A percentile compares a stretch with the other conserved stretches of the same genome.
Conservation (phyloP, 2,329 filamentous ascomycete species). For the Arthrobotrys sinensis region DNA sequence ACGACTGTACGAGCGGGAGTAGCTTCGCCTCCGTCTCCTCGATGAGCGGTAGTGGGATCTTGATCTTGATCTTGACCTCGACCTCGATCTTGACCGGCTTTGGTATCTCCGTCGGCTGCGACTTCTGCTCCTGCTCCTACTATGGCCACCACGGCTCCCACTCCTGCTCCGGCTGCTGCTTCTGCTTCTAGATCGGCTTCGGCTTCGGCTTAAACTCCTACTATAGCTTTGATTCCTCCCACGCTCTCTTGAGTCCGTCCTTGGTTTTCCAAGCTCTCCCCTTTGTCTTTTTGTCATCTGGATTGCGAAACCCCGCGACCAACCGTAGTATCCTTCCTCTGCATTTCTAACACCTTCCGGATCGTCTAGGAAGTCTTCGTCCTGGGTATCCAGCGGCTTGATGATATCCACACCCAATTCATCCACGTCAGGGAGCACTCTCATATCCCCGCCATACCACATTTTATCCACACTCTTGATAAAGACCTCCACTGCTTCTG, state of each 20-base stretch:
- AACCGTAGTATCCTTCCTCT: constrained; percentile 87
- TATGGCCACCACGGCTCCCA: constrained; percentile 24
- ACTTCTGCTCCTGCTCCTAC: constrained; percentile 40
- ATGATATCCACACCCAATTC: constrained; percentile 76
- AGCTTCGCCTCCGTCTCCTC: constrained; percentile 53
- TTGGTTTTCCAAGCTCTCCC: constrained; percentile 64
- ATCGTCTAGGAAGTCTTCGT: constrained; percentile 65
- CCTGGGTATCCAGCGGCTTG: constrained; percentile 67
- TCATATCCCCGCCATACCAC: constrained; percentile 72
- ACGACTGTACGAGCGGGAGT: constrained; percentile 56
- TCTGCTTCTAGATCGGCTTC: constrained; percentile 64
- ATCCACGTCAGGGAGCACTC: constrained; percentile 76
- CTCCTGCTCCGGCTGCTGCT: constrained; percentile 29
- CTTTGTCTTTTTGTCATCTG: constrained; percentile 78
- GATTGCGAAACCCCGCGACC: constrained; percentile 84
- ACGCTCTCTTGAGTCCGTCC: constrained; percentile 44
- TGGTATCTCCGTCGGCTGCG: constrained; percentile 37
- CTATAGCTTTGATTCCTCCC: constrained; percentile 65
- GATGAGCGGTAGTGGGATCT: constrained; percentile 50
- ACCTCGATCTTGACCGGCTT: constrained; percentile 42
- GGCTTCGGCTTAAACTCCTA: constrained; percentile 61
- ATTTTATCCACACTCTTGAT: constrained; percentile 79
- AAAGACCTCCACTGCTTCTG: constrained; percentile 78
- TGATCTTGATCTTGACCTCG: constrained; percentile 45
- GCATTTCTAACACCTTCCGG: constrained; percentile 76